These are phyloP conservation scores for Rutstroemia sp. DNA, from an alignment of 2,329 filamentous ascomycete species.

Conservation along the genomic window DNA sequence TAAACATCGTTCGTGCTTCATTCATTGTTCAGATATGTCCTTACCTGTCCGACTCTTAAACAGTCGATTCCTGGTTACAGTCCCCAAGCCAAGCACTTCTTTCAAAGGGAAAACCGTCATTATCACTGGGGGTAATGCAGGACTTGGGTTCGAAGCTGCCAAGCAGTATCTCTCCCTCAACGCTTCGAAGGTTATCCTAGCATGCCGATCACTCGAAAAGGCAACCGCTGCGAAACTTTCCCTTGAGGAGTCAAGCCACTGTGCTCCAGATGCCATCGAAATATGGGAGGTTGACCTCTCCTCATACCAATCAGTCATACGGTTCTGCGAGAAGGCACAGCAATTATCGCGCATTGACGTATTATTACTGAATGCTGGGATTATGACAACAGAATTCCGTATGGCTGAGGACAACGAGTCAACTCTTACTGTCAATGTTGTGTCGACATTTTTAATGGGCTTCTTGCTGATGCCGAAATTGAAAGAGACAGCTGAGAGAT, in stretches of 20 bases:
- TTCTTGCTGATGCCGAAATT: slow-evolving; percentile 37
- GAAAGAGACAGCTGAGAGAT: slow-evolving; percentile 26
- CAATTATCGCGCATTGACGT: slow-evolving; percentile 10
- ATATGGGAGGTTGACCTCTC: slow-evolving; percentile 15
- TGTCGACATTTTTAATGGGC: slow-evolving; percentile 39
- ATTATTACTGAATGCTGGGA: slow-evolving; percentile 12
- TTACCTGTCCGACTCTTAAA: not conserved
- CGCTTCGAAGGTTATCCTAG: slow-evolving; percentile 25
- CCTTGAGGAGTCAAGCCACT: slow-evolving; percentile 9
- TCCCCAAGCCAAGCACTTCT: slow-evolving; percentile 16
- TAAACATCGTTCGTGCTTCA: not conserved
- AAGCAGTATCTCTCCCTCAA: slow-evolving; percentile 29
- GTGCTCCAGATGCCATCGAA: not conserved
- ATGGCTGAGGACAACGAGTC: slow-evolving; percentile 33
- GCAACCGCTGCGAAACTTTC: slow-evolving; percentile 15
- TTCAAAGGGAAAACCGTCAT: slow-evolving; percentile 31
- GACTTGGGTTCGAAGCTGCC: slow-evolving; percentile 39
- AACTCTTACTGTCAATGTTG: slow-evolving; percentile 39
- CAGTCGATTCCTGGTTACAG: not conserved
- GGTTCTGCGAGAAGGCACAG: slow-evolving; percentile 8
- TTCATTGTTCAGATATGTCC: not conserved
- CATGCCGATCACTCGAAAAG: slow-evolving; percentile 13
- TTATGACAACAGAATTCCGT: slow-evolving; percentile 6
- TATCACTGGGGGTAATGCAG: slow-evolving; percentile 42
- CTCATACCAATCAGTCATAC: slow-evolving; percentile 10